These are phyloP conservation scores for Sugiyamaella pinicola DNA, from an alignment of 1,139 yeast genomes.

Conservation along the genomic window DNA sequence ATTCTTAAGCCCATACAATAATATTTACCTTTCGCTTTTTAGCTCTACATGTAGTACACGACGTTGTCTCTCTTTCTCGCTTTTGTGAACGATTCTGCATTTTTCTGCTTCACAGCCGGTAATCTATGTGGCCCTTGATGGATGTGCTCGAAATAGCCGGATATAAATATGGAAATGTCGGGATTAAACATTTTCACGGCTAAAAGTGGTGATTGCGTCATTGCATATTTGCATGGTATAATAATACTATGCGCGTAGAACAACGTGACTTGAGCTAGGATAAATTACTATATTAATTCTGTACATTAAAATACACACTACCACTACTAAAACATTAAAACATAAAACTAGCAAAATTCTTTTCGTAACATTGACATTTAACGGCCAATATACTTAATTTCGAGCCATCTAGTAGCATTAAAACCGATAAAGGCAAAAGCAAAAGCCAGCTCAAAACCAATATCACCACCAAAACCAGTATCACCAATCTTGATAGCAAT, in stretches of 20 bases:
- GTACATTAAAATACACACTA: constrained; percentile 6
- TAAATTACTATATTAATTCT: neutral
- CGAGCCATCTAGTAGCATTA: constrained; percentile 66
- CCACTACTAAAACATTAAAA: neutral
- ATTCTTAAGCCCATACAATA: neutral
- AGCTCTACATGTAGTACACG: constrained; percentile 18
- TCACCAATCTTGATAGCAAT: constrained; percentile 63
- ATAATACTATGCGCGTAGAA: neutral
- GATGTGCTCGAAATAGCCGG: constrained; percentile 11
- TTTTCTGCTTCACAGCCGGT: neutral
- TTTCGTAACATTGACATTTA: constrained; percentile 10
- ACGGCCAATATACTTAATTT: constrained; percentile 43
- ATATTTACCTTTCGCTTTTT: constrained; percentile 21
- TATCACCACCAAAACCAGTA: constrained; percentile 66
- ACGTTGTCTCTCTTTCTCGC: constrained; percentile 20
- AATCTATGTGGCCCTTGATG: too few species aligned
- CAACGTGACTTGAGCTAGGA: neutral
- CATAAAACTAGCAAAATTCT: neutral
- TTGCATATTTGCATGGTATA: neutral
- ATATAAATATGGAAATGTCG: constrained; percentile 15
- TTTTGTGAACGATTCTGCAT: constrained; percentile 3
- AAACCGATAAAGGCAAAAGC: constrained; percentile 69
- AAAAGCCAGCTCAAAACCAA: constrained; percentile 80
- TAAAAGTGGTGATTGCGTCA: neutral
- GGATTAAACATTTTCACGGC: neutral